These are phyloP conservation scores for Avena insularis DNA, from an alignment of 176 grass and related monocot genomes.

Conservation along the genomic window DNA sequence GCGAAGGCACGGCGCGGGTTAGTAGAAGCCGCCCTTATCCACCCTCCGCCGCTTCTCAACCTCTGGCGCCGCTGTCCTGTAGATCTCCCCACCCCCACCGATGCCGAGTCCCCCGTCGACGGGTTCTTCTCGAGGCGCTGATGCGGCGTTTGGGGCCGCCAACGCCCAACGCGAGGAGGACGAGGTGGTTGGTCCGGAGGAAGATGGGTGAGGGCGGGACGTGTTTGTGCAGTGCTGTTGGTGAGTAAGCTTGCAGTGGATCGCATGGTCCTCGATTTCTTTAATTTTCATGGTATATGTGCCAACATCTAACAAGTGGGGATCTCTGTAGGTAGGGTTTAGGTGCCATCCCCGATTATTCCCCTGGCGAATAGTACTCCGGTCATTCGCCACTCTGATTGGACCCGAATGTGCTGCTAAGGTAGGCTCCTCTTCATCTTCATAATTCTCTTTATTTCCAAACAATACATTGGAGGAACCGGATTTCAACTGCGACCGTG, in stretches of 20 bases:
- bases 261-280: not conserved
- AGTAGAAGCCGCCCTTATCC: not conserved
- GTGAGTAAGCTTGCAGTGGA: not conserved
- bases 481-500: not conserved
- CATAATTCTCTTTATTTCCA: not conserved
- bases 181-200: not conserved
- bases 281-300: not conserved
- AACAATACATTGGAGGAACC: not conserved
- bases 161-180: not conserved
- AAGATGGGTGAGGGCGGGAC: not conserved
- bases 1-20: not conserved
- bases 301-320: not conserved
- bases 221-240: not conserved
- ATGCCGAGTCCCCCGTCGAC: not conserved
- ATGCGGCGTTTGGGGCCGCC: not conserved
- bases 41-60: not conserved
- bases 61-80: not conserved
- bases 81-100: not conserved
- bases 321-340: not conserved
- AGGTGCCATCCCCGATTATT: not conserved
- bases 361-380: not conserved
- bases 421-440: not conserved
- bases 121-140: not conserved
- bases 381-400: not conserved
- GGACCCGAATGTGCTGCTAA: not conserved